Evolutionary conservation across 371 early-diverging fungal species (phyloP), one percentile per base, ranked within the genome.

Genomic region (Mortierella sp.): DNA sequence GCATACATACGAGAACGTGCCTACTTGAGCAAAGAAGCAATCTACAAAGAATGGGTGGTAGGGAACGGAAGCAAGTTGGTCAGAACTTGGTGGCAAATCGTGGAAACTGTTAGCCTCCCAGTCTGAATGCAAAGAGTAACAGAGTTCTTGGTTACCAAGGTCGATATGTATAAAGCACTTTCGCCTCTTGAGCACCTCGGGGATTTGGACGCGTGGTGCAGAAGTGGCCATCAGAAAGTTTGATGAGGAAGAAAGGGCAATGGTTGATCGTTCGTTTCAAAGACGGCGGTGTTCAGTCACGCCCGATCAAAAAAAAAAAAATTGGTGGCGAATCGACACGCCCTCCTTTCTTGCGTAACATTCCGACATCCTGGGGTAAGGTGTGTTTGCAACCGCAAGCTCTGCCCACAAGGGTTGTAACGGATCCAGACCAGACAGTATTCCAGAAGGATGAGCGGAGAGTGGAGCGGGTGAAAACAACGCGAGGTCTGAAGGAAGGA

Each of bases 11-110:
- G 16, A 42, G 18, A 27, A 79, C 84, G 80, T 84, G 86, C 92
- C 91, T 53, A 91, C 91, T 87, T 92, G 92, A 51, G 88, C 88
- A 71, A 89, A 91, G 71, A 91, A 92, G 57, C 90, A 90, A 70
- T 92, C 92, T 88, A 74, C 14, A 43, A 46, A n/a, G 6, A 46
- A 46, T 46, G 19, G 7, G 34, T 34, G 34, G 34, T 34, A 7
- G 49, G 34, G 10, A 34, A 10, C 34, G 49, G 34, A 34, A 34
- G 34, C 34, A 4, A 34, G 10, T 4, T 34, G 34, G 34, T 34
- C 10, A 34, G 34, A 34, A 34, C 7, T 42, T 61, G 72, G 72
- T 53, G 57, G 72, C 61, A 61, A 71, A 56, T 1, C 16, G 26
- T 14, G 19, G 31, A 24, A 51, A 34, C 3, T n/a, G 3, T 14